Conservation (phyloP, 768 basidiomycete genomes). For the Antrodiella citrinella region DNA sequence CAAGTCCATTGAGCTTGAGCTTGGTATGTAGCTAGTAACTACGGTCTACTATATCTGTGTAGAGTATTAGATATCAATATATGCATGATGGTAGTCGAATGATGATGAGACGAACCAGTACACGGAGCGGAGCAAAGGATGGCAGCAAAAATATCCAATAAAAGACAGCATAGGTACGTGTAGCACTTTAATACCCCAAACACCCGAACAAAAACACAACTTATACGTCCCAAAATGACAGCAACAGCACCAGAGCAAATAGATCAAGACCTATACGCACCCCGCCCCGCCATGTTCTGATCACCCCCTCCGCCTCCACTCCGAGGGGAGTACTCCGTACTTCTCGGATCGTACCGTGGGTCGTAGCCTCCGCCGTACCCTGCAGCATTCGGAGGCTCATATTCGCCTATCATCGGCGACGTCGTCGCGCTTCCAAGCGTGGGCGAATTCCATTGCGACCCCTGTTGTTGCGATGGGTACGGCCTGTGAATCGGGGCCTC, state of each 20-base stretch:
- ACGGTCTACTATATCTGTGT: too few species aligned
- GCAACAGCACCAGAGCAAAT: not conserved
- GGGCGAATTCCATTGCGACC: conserved; percentile 12
- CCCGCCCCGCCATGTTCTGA: conserved; percentile 24
- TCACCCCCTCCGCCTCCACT: conserved; percentile 6
- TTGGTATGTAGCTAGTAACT: too few species aligned
- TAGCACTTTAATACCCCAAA: too few species aligned
- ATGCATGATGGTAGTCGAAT: too few species aligned
- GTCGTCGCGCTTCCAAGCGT: conserved; percentile 11
- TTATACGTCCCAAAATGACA: not conserved
- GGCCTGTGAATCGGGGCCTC: conserved; percentile 64
- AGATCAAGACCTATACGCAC: conserved; percentile 15
- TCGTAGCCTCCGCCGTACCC: not conserved
- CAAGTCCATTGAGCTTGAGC: too few species aligned
- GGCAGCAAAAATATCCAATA: not conserved
- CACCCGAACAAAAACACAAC: not conserved
- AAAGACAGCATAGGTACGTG: not conserved
- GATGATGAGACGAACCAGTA: too few species aligned
- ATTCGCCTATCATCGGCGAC: not conserved
- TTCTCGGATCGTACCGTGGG: not conserved
- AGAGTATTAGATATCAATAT: too few species aligned
- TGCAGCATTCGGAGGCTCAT: not conserved
- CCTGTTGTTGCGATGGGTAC: conserved; percentile 17
- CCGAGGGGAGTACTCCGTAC: not conserved
- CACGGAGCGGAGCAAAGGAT: too few species aligned